Evolutionary conservation across 1,284 basidiomycete species (phyloP).

Genomic region (Inonotus hispidus): DNA sequence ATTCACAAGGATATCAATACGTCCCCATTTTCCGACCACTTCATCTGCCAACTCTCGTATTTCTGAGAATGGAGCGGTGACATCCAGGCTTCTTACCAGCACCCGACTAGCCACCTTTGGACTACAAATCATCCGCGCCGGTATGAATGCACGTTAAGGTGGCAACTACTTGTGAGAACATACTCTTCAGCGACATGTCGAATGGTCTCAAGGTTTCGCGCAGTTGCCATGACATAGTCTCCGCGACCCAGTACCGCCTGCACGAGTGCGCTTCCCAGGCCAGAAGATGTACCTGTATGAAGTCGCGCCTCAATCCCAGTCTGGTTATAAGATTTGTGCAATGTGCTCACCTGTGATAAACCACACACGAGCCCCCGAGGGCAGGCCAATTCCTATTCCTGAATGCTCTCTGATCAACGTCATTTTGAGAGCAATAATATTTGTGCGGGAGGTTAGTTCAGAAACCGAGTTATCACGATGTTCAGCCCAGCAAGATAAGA

Average conservation of each 20-base stretch:
- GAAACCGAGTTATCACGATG: too few species aligned
- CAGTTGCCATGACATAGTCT: slow-evolving; percentile 42
- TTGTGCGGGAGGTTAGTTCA: not conserved
- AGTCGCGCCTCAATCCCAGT: not conserved
- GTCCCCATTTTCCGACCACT: slow-evolving; percentile 41
- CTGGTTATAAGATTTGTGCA: not conserved
- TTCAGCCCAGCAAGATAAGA: too few species aligned
- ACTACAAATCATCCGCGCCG: not conserved
- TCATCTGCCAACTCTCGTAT: slow-evolving; percentile 36
- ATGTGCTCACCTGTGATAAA: not conserved
- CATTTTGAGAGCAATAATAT: not conserved
- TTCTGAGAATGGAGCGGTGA: slow-evolving; percentile 29
- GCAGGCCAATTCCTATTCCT: not conserved
- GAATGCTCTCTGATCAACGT: not conserved
- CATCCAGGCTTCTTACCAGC: slow-evolving; percentile 32
- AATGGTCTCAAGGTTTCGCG: slow-evolving; percentile 32
- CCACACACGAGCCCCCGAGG: not conserved
- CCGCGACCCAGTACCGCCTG: slow-evolving; percentile 42
- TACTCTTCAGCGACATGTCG: slow-evolving; percentile 22
- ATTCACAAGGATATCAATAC: slow-evolving; percentile 55
- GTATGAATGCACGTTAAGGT: too few species aligned
- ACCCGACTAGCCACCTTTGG: not conserved
- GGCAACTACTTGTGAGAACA: not conserved
- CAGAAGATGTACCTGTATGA: slow-evolving; percentile 48
- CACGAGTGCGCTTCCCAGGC: slow-evolving; percentile 52